A percentile compares a stretch with the other conserved stretches of the same genome.
Evolutionary conservation across 1,284 basidiomycete genomes (phyloP).

Genomic region (Xerocomus amazonicus): DNA sequence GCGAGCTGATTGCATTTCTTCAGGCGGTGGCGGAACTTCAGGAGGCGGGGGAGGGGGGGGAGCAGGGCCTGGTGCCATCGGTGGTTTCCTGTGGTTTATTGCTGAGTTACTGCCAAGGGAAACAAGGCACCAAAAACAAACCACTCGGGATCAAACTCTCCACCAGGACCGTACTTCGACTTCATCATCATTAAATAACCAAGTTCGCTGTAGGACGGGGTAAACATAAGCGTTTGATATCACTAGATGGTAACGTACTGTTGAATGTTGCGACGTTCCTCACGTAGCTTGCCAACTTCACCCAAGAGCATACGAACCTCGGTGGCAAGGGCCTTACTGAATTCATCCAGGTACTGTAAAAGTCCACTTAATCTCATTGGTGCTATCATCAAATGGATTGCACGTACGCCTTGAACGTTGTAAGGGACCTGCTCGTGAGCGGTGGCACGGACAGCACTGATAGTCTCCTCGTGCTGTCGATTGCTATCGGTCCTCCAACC

Average conservation of each 20-base stretch:
- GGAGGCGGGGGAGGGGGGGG: conserved; percentile 42
- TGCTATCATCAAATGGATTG: not conserved
- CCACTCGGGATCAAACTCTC: conserved; percentile 75
- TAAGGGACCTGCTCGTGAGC: conserved; percentile 70
- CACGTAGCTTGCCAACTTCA: conserved; percentile 73
- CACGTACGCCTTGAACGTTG: conserved; percentile 66
- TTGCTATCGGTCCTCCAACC: conserved; percentile 61
- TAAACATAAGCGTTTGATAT: conserved; percentile 6
- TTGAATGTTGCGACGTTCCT: conserved; percentile 67
- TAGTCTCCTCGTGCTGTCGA: conserved; percentile 58
- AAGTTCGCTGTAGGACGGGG: conserved; percentile 50
- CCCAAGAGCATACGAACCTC: conserved; percentile 74
- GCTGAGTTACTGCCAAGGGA: conserved; percentile 1
- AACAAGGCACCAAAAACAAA: conserved; percentile 25
- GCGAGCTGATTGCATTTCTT: conserved; percentile 39
- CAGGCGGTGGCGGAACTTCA: conserved; percentile 38
- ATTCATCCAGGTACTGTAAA: conserved; percentile 68
- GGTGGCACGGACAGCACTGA: conserved; percentile 59
- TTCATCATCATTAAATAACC: conserved; percentile 62
- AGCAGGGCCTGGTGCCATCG: conserved; percentile 35
- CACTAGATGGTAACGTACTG: conserved; percentile 47
- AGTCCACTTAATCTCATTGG: conserved; percentile 9
- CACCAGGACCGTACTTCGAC: conserved; percentile 70
- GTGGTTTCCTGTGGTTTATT: conserved; percentile 43
- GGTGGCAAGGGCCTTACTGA: conserved; percentile 72